These are phyloP conservation scores for Ormosia semicastrata DNA, from an alignment of 306 rosid genomes.

Conservation along the genomic window DNA sequence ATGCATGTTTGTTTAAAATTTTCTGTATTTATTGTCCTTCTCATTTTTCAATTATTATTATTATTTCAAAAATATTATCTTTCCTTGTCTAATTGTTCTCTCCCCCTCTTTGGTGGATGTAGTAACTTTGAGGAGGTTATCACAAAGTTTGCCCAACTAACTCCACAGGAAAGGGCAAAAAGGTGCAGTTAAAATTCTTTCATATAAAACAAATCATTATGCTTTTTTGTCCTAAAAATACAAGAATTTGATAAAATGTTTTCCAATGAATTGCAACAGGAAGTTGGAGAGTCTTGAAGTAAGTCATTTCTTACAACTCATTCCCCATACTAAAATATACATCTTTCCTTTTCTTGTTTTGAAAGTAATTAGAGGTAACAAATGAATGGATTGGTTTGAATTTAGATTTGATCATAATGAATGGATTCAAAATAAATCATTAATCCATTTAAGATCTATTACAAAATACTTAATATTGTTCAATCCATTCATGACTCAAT, in stretches of 20 bases:
- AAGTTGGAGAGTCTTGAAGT: conserved; percentile 87
- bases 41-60: neutral
- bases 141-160: conserved; percentile 70
- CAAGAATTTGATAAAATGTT: conserved; percentile 17
- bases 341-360: neutral
- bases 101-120: conserved; percentile 16
- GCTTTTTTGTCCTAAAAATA: neutral
- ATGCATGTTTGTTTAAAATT: neutral
- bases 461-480: too few species aligned
- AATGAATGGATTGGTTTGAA: too few species aligned
- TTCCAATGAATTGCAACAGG: conserved; percentile 53
- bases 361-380: too few species aligned
- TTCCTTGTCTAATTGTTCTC: neutral
- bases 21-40: neutral
- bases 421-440: too few species aligned
- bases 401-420: too few species aligned
- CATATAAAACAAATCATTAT: neutral
- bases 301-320: conserved; percentile 37
- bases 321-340: neutral
- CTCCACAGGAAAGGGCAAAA: conserved; percentile 81
- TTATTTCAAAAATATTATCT: neutral
- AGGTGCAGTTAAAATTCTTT: conserved; percentile 39
- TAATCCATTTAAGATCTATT: too few species aligned
- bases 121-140: conserved; percentile 70
- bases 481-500: too few species aligned